Evolutionary conservation across 495 filamentous ascomycete species (phyloP).

Genomic region (Xylaria nigripes): DNA sequence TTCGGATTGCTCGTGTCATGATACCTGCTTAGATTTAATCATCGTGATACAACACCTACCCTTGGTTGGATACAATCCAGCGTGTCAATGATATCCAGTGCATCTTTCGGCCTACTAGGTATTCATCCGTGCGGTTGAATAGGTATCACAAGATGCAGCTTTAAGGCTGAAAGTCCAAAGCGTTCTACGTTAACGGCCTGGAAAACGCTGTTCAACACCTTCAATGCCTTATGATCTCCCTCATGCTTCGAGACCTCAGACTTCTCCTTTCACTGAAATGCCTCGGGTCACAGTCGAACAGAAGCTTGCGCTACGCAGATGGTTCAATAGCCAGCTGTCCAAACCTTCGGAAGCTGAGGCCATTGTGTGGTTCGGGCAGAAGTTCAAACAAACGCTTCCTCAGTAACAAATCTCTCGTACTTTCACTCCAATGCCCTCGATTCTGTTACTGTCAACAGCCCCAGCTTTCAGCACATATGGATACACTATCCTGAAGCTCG

Average conservation of each 20-base stretch:
- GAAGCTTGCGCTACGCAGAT: not conserved
- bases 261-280: not conserved
- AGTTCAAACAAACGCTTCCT: not conserved
- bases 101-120: not conserved
- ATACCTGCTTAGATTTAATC: not conserved
- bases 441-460: not conserved
- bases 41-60: not conserved
- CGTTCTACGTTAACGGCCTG: not conserved
- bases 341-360: not conserved
- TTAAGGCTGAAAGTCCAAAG: not conserved
- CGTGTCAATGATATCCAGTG: not conserved
- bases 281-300: not conserved
- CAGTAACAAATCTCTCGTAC: not conserved
- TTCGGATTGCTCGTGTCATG: slow-evolving; percentile 49
- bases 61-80: not conserved
- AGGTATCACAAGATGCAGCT: too few species aligned
- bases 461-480: not conserved
- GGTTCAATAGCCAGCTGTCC: not conserved
- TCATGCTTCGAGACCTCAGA: not conserved
- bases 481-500: not conserved
- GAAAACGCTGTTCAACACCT: not conserved
- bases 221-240: not conserved
- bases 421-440: not conserved
- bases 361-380: not conserved
- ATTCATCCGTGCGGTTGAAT: not conserved